Base-by-base conservation (phyloP, 179 eudicot species). In the Sideroxylon spinosum region DNA sequence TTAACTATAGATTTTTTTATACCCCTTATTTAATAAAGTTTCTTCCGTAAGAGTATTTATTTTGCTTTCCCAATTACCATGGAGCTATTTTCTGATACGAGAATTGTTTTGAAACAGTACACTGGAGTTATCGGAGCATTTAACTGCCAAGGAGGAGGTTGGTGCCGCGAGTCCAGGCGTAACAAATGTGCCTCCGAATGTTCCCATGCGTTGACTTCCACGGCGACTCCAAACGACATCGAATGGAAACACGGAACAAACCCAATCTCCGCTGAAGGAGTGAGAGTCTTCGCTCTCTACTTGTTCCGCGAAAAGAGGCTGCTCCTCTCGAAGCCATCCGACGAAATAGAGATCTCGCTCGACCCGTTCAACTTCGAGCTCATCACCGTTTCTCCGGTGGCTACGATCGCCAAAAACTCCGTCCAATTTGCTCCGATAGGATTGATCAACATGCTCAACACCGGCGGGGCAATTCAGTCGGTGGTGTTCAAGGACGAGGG, bases 121-220 rank as follows among this genome's bases (percentile, higher is more conserved):
- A 86, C 86, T 3, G 97, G 95, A 80, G 97, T 92, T 63, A 68
- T 92, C 1, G 97, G 97, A 63, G 93, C 91, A 8, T 92, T 92
- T 83, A 92, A 92, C 44, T 92, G 97, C 82, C 95, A 92, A 80
- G 95, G 97, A 8, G 97, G 97, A 71, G 98, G 98, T 52, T 94
- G 98, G 98, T 72, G 80, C 70, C 90, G 90, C 0, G 93, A 93
- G 62, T 52, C 81, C 37, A 83, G 98, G 59, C 85, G 85, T 60
- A 94, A 88, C 79, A 84, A 87, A 55, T 85, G 96, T 80, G 79
- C 62, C 78, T 89, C 97, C 0, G 90, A 91, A 74, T 88, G 76
- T 82, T 91, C 98, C 2, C 86, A 87, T 64, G 57, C 65, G 0
- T 81, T 92, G 56, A 84, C 86, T 14, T 79, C 91, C 61, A 76